Conservation (phyloP, 495 filamentous ascomycete species). For the Glonium stellatum region DNA sequence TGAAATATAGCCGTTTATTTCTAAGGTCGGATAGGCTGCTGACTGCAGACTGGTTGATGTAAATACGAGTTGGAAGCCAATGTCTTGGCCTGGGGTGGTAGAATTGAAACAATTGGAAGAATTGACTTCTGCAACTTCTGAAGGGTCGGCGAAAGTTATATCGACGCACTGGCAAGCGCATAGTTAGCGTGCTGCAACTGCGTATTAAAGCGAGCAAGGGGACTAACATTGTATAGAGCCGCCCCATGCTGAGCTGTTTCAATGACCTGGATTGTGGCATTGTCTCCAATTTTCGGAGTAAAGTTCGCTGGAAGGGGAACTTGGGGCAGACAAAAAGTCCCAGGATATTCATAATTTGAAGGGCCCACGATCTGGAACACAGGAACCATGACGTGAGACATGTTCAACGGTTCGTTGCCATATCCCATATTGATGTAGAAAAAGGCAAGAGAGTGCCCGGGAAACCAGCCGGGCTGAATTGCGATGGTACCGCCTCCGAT, state of each 20-base stretch:
- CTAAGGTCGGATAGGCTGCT: slow-evolving; percentile 6
- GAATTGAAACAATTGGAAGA: slow-evolving; percentile 79
- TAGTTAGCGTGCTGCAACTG: slow-evolving; percentile 15
- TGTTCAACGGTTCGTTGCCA: slow-evolving; percentile 75
- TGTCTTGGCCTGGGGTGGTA: slow-evolving; percentile 32
- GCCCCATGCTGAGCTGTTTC: slow-evolving; percentile 88
- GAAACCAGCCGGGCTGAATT: slow-evolving; percentile 93
- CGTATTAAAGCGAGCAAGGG: neutral
- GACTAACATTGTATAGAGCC: slow-evolving; percentile 78
- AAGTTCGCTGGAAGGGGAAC: slow-evolving; percentile 75
- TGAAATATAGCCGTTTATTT: slow-evolving; percentile 10
- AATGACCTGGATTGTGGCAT: slow-evolving; percentile 91
- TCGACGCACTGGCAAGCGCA: slow-evolving; percentile 70
- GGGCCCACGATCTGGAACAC: slow-evolving; percentile 86
- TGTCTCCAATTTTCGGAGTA: slow-evolving; percentile 68
- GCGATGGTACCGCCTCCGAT: slow-evolving; percentile 76
- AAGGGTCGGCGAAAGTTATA: slow-evolving; percentile 68
- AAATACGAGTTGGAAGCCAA: slow-evolving; percentile 71
- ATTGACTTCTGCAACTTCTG: slow-evolving; percentile 67
- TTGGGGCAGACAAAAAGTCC: slow-evolving; percentile 83
- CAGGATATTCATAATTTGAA: slow-evolving; percentile 70
- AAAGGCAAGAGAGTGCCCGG: slow-evolving; percentile 75
- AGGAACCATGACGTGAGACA: slow-evolving; percentile 75
- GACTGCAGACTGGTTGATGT: slow-evolving; percentile 37
- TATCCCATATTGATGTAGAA: slow-evolving; percentile 93